phyloP scores from a whole-genome alignment of 2,329 filamentous ascomycete genomes.

The Fusarium globosum region DNA sequence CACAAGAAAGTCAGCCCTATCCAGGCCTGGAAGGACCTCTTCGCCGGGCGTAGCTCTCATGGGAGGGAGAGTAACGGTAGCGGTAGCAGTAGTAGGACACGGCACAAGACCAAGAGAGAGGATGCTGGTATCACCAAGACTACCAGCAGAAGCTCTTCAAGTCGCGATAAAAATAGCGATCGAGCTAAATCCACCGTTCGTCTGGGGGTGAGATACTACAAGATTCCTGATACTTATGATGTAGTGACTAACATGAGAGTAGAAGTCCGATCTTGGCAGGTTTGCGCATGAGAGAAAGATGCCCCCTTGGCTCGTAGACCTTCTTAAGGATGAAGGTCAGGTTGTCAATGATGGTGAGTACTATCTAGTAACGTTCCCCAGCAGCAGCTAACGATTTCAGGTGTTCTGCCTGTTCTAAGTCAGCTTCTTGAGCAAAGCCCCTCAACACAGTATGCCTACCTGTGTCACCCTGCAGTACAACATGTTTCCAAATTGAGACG shows the following conservation, averaged over 20 bases:
- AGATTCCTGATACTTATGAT: not conserved
- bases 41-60: constrained; percentile 15
- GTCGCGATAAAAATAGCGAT: constrained; percentile 6
- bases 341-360: constrained; percentile 62
- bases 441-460: constrained; percentile 74
- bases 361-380: no score
- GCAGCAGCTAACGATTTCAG: constrained; percentile 45
- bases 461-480: constrained; percentile 79
- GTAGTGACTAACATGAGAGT: constrained; percentile 3
- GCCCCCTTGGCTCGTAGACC: constrained; percentile 73
- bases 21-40: constrained; percentile 41
- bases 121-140: constrained; percentile 17
- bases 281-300: constrained; percentile 80
- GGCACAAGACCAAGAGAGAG: constrained; percentile 42
- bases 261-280: constrained; percentile 74
- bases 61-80: constrained; percentile 27
- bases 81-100: constrained; percentile 25
- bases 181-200: constrained; percentile 25
- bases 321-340: constrained; percentile 70
- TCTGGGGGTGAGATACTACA: constrained; percentile 30
- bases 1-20: constrained; percentile 29
- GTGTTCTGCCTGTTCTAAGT: constrained; percentile 70
- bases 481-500: constrained; percentile 85
- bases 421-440: constrained; percentile 73
- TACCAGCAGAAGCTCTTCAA: constrained; percentile 2